Conservation (phyloP, 371 early-diverging fungal genomes). For the Rhizopus arrhizus region DNA sequence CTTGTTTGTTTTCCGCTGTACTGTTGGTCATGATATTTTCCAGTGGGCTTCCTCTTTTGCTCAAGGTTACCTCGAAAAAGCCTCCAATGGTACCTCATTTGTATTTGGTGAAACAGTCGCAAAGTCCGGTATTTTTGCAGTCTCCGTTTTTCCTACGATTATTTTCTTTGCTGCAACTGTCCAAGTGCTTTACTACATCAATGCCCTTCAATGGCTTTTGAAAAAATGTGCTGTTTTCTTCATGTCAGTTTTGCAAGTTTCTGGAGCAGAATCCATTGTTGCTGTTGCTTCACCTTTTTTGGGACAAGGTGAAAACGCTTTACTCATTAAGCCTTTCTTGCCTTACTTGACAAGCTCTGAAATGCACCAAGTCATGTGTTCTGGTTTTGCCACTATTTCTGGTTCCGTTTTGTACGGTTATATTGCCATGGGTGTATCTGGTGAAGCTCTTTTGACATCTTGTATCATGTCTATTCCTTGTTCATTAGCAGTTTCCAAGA, state of each 20-base stretch:
- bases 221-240: slow-evolving; percentile 70
- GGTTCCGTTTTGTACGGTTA: slow-evolving; percentile 89
- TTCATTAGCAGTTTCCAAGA: slow-evolving; percentile 76
- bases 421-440: slow-evolving; percentile 67
- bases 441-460: slow-evolving; percentile 73
- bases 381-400: slow-evolving; percentile 89
- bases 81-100: slow-evolving; percentile 68
- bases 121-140: slow-evolving; percentile 58
- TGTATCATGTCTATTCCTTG: slow-evolving; percentile 94
- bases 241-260: slow-evolving; percentile 72
- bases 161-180: slow-evolving; percentile 89
- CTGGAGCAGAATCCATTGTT: slow-evolving; percentile 88
- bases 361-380: slow-evolving; percentile 88
- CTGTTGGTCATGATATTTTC: slow-evolving; percentile 79
- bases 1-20: slow-evolving; percentile 77
- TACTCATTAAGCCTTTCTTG: slow-evolving; percentile 82
- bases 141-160: slow-evolving; percentile 79
- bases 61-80: slow-evolving; percentile 68
- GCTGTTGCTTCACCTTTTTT: slow-evolving; percentile 85
- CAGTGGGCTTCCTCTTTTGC: slow-evolving; percentile 70
- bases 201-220: slow-evolving; percentile 84
- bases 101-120: slow-evolving; percentile 62
- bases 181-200: slow-evolving; percentile 83
- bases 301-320: slow-evolving; percentile 85
- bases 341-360: slow-evolving; percentile 85